Evolutionary conservation across 2,329 filamentous ascomycete genomes (phyloP).

Genomic region (Epichloe sibirici): DNA sequence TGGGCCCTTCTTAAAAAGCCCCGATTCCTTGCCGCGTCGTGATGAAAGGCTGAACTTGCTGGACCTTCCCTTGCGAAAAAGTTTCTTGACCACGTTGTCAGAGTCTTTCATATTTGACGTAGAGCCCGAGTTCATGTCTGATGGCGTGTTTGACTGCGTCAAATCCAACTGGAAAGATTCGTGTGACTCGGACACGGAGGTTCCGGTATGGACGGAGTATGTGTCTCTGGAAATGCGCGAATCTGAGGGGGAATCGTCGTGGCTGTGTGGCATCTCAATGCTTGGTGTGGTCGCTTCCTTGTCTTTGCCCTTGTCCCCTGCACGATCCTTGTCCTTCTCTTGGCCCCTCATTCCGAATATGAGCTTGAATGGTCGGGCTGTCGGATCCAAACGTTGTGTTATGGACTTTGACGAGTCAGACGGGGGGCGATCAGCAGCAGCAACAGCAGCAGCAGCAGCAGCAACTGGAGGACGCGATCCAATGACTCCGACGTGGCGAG

Average conservation of each 20-base stretch:
- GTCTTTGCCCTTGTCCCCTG: constrained; percentile 27
- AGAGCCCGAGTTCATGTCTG: constrained; percentile 34
- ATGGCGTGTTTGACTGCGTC: constrained; percentile 43
- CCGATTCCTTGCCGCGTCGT: constrained; percentile 39
- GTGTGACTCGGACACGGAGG: constrained; percentile 47
- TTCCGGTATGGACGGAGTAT: constrained; percentile 44
- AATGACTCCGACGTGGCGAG: constrained; percentile 57
- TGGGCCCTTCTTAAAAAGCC: constrained; percentile 46
- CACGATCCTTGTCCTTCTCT: constrained; percentile 21
- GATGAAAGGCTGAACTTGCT: constrained; percentile 53
- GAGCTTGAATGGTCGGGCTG: constrained; percentile 77
- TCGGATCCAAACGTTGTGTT: constrained; percentile 65
- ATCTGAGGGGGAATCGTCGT: constrained; percentile 38
- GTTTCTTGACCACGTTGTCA: constrained; percentile 46
- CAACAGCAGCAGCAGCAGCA: neutral
- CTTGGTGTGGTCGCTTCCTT: constrained; percentile 25
- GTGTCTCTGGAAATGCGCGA: constrained; percentile 44
- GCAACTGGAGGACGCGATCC: constrained; percentile 56
- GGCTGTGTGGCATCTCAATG: constrained; percentile 23
- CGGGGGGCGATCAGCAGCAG: constrained; percentile 2
- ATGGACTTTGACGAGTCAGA: constrained; percentile 21
- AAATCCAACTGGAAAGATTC: constrained; percentile 46
- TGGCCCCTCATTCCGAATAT: constrained; percentile 40
- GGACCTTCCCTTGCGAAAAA: constrained; percentile 53
- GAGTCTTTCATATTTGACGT: constrained; percentile 33